phyloP scores from a whole-genome alignment of 148 eudicot species.

The Limonium bicolor region DNA sequence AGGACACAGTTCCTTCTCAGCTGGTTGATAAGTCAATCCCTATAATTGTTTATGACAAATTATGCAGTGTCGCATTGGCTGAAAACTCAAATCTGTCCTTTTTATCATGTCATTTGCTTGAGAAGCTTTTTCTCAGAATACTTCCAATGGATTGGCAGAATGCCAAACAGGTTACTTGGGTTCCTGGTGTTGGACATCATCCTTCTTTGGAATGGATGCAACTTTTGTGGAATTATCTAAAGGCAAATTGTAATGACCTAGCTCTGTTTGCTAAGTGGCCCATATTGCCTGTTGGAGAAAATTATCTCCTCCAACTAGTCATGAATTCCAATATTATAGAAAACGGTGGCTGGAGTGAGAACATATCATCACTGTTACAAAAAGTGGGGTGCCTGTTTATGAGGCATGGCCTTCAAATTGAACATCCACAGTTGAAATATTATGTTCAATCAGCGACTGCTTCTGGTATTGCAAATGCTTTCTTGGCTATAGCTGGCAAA shows the following conservation, averaged over 20 bases:
- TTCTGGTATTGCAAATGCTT: constrained; percentile 62
- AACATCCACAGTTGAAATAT: constrained; percentile 52
- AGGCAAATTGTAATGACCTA: constrained; percentile 58
- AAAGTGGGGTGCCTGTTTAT: constrained; percentile 77
- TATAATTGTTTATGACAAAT: constrained; percentile 46
- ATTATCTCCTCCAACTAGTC: constrained; percentile 62
- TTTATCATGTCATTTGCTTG: constrained; percentile 67
- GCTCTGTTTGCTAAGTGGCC: constrained; percentile 85
- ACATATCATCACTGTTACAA: constrained; percentile 60
- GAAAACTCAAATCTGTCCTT: constrained; percentile 67
- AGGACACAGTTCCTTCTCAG: constrained; percentile 63
- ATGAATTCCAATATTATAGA: constrained; percentile 72
- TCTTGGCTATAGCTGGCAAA: constrained; percentile 43
- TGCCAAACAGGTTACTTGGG: constrained; percentile 77
- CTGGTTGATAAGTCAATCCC: constrained; percentile 64
- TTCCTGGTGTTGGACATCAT: constrained; percentile 55
- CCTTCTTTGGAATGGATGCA: constrained; percentile 88
- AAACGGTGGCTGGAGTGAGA: constrained; percentile 98
- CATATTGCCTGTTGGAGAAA: constrained; percentile 74
- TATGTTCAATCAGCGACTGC: constrained; percentile 86
- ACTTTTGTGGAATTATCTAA: constrained; percentile 66
- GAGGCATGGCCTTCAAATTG: constrained; percentile 48
- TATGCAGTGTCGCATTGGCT: constrained; percentile 62
- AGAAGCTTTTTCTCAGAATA: constrained; percentile 56
- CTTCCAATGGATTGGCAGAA: constrained; percentile 85